Base-by-base conservation (phyloP, 1,284 basidiomycete genomes). In the Singerocomus inundabilis region DNA sequence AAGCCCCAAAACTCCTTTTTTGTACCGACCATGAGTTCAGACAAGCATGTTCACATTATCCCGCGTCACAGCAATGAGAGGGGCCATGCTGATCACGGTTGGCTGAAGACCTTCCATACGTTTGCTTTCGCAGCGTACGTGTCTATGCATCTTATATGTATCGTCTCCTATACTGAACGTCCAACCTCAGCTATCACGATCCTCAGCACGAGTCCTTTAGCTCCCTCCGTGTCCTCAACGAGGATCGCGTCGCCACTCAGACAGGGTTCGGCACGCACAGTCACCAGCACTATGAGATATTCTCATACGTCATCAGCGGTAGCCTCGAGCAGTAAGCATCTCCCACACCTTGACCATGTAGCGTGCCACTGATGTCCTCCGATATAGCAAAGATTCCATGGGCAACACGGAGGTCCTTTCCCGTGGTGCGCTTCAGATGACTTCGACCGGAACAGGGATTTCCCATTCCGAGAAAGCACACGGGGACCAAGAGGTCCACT, bases 71-170 rank as follows among this genome's bases (percentile, higher is more conserved):
- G 81, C 59, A 63, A 82, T 49, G 81, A 86, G 41, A 79, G 93
- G 36, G 92, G 91, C 8, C 71, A 87, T 47, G 88, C 88, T 12
- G 82, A 96, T 66, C 92, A 93, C 60, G 83, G 84, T 21, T 98
- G 93, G 93, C 75, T 98, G 42, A 94, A 93, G 77, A 88, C 87
- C 0, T 92, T 93, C 76, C 90, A 93, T 59, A 88, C 91, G 0
- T 94, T 92, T 67, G 82, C 84, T 7, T 94, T 95, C 62, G 87
- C 92, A 1, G 70, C 70, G 85, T 86, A 64, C 45, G 82, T 75
- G 29, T 33, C 28, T 29, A 11, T 35, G n/a, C 36, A 10, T 13
- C 16, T 0, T 18, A 29, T 16, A 46, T 28, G 28, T 33, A 18
- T 30, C 15, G 8, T 16, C n/a, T 44, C 21, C 24, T 21, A 1